Base-by-base conservation (phyloP, 495 filamentous ascomycete genomes). In the Terfezia claveryi region DNA sequence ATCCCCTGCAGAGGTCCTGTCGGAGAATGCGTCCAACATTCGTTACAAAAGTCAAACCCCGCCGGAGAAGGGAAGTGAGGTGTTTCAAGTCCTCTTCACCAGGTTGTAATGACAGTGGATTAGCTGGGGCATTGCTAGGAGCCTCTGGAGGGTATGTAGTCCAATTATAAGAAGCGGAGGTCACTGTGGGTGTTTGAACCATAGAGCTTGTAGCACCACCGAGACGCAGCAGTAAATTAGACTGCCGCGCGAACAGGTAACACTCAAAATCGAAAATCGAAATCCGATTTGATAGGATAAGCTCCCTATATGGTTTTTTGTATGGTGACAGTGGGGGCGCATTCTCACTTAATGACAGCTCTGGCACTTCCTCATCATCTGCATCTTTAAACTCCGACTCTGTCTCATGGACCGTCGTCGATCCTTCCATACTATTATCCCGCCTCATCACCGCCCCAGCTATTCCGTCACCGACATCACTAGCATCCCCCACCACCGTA, bases 181-280 rank as follows among this genome's bases (percentile, higher is more conserved):
- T 16, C 7, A 46, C 16, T 36, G 57, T 58, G 3, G 62, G 53
- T 16, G 64, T 58, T 44, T 52, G 49, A 9, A 41, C 9, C 54
- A 58, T 56, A 10, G 52, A 38, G 27, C 55, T 59, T 23, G 59
- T 52, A 23, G 75, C 73, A 65, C 87, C 91, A 12, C 82, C 87
- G 10, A 93, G 76, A 37, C 91, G 80, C 23, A 94, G 75, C 10
- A 95, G 73, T 3, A 98, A 67, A 12, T 80, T 77, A 61, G 93
- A 75, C 63, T 99, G 91, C 27, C 91, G 76, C 23, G 85, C 81
- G 69, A 95, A 96, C 10, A 99, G 75, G 65, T 99, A 99, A 58
- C 81, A 87, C 56, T 83, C 77, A 67, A 99, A 96, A 66, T 99
- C 91, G 61, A 95, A 96, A 11, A 92, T 73, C n/a, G 91, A 96